phyloP scores from a whole-genome alignment of 345 rosid genomes.

The Anacardium occidentale region DNA sequence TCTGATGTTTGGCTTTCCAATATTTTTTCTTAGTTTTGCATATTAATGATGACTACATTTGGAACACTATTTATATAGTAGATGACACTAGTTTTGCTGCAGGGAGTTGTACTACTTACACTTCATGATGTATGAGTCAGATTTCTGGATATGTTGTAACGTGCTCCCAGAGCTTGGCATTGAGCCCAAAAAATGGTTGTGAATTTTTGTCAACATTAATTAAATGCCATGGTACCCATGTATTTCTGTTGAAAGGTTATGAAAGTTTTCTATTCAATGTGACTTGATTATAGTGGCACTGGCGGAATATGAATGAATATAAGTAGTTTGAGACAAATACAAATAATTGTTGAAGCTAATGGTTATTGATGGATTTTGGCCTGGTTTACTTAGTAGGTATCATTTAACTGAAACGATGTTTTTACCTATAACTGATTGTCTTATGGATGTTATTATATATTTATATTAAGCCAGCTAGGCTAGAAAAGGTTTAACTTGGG shows the following conservation, averaged over 20 bases:
- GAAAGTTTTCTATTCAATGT: neutral
- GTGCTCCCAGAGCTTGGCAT: neutral
- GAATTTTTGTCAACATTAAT: neutral
- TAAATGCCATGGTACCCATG: slow-evolving; percentile 1
- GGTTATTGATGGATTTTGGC: neutral
- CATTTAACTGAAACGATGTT: neutral
- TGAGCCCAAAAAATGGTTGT: neutral
- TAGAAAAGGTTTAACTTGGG: no score
- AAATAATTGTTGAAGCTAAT: neutral
- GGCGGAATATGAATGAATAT: neutral
- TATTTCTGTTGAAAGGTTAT: neutral
- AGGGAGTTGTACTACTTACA: neutral
- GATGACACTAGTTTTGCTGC: neutral
- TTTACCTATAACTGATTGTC: neutral
- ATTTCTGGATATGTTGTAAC: neutral
- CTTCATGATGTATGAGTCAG: neutral
- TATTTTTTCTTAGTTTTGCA: no score
- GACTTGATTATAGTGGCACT: neutral
- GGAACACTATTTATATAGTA: no score
- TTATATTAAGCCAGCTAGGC: no score
- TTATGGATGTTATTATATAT: no score
- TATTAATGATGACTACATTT: no score
- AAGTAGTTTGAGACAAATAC: neutral
- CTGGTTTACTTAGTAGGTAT: neutral
- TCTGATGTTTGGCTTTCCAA: no score